These are phyloP conservation scores for Dentipellis fragilis DNA, from an alignment of 768 basidiomycete genomes.

Conservation along the genomic window DNA sequence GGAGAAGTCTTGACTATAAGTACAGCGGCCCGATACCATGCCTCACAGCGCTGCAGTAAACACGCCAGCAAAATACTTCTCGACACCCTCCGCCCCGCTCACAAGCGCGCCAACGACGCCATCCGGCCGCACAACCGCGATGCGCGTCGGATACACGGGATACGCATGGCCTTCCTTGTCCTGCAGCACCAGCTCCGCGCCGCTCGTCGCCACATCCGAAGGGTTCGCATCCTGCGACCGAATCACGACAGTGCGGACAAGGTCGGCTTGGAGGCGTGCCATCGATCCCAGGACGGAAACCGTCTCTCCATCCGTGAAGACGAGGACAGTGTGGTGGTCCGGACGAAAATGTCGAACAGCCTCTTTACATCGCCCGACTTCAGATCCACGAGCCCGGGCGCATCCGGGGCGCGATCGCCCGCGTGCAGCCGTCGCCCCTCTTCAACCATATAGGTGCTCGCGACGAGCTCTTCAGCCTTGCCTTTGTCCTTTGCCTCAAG, in stretches of 20 bases:
- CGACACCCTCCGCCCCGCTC: not conserved
- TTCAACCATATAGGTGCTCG: not conserved
- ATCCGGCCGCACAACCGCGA: not conserved
- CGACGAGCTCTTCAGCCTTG: not conserved
- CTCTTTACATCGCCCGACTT: not conserved
- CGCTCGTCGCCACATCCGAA: not conserved
- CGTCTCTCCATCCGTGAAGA: not conserved
- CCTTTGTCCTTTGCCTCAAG: not conserved
- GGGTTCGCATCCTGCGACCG: not conserved
- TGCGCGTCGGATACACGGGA: not conserved
- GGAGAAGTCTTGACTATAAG: too few relatives aligned
- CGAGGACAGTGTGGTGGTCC: slow-evolving; percentile 8
- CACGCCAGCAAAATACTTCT: slow-evolving; percentile 2
- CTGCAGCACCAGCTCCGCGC: not conserved
- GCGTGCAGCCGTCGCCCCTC: not conserved
- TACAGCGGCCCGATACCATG: too few relatives aligned
- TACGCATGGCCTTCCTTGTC: not conserved
- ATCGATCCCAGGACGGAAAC: not conserved
- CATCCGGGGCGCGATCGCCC: slow-evolving; percentile 15
- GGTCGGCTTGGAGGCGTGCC: not conserved
- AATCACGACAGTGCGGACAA: not conserved
- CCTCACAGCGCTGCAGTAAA: not conserved
- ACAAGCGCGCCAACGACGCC: not conserved
- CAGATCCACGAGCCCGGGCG: not conserved
- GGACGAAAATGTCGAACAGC: slow-evolving; percentile 10